Base-by-base conservation (phyloP, 495 filamentous ascomycete genomes). In the Penicillium silybi region DNA sequence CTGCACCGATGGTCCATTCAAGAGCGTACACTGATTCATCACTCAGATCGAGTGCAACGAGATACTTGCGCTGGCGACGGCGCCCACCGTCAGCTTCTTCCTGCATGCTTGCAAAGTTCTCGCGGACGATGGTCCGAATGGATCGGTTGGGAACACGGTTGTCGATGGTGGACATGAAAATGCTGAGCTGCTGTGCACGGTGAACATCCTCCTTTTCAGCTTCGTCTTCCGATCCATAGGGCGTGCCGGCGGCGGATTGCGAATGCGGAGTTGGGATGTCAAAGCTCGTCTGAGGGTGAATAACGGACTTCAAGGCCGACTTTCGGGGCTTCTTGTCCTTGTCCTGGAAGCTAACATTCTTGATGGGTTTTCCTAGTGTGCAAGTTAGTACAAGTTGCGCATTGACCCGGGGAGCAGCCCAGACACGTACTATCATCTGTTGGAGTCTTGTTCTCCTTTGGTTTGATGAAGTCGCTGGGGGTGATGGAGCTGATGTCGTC, bases 1-100 rank as follows among this genome's bases (percentile, higher is more conserved):
- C 87, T 3, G 90, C 95, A 37, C 93, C 93, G 45, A 98, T 92
- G 0, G 91, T 95, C 92, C 92, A 98, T 65, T 97, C 93, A 23
- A 97, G 72, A 9, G 93, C 93, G 66, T 96, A 90, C 9, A 89
- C 87, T 4, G 92, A 92, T 72, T 98, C 93, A 38, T 91, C 88
- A 57, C 89, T 95, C 27, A 97, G 70, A 67, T 97, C 93, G 1
- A 90, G 96, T 8, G 93, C 90, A 8, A 97, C 89, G 6, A 98
- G 72, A 65, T 97, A 98, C 46, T 90, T 92, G 9, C 93, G 80
- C 41, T 89, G 82, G 10, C 89, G 81, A 15, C 86, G 81, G 29
- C 78, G 74, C 19, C 89, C 85, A 7, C 85, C 80, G 26, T 92
- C 86, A 7, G 86, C 85, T 49, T 89, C 87, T 44, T 87, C 79